phyloP scores from a whole-genome alignment of 805 yeast species.

The Scheffersomyces spartinae region DNA sequence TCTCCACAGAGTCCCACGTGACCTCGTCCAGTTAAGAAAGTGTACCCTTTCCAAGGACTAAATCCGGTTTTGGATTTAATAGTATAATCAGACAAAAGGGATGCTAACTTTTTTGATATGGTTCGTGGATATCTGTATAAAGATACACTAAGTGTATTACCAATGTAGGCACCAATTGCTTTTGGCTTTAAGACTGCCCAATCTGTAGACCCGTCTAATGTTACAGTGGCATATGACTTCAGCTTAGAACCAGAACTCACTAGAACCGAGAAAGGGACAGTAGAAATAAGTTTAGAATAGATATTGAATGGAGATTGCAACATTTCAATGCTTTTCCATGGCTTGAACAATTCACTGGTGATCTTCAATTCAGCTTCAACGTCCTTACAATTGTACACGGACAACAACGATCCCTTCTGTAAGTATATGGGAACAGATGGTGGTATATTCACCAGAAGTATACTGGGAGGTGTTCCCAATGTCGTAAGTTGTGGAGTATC shows the following conservation, averaged over 20 bases:
- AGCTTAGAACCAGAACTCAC: constrained; percentile 24
- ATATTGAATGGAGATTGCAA: constrained; percentile 25
- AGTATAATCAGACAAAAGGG: too few relatives aligned
- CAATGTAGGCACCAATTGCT: too few relatives aligned
- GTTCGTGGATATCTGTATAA: too few relatives aligned
- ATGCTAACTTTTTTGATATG: too few relatives aligned
- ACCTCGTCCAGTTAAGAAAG: constrained; percentile 46
- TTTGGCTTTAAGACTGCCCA: constrained; percentile 62
- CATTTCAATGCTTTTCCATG: constrained; percentile 13
- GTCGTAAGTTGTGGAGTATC: constrained; percentile 28
- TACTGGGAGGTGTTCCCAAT: constrained; percentile 37
- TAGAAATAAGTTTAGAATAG: constrained; percentile 38
- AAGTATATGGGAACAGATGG: constrained; percentile 47
- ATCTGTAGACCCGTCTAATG: constrained; percentile 47
- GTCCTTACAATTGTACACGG: constrained; percentile 29
- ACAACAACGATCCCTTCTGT: constrained; percentile 36
- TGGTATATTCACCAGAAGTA: constrained; percentile 39
- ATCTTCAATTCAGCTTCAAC: constrained; percentile 6
- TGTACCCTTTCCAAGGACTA: constrained; percentile 26
- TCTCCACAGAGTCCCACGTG: constrained; percentile 41
- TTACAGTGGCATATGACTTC: constrained; percentile 32
- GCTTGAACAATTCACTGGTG: constrained; percentile 6
- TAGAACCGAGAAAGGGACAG: constrained; percentile 33
- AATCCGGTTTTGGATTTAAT: too few relatives aligned
- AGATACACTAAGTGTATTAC: too few relatives aligned